phyloP scores from a whole-genome alignment of 352 stramenopile genomes.

The Peronospora tabacina region DNA sequence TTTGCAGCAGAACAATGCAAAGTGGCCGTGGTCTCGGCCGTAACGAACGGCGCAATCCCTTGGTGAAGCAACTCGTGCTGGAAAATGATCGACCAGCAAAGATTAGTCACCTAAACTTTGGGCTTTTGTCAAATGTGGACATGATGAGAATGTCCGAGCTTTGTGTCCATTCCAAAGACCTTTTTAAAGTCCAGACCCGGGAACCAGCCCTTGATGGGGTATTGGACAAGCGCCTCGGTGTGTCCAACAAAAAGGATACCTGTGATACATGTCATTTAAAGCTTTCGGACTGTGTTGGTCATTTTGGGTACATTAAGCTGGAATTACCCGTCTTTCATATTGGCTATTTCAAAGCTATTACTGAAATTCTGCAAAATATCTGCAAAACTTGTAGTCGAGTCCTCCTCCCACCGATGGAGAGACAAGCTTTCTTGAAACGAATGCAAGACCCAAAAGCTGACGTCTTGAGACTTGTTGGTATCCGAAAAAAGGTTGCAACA shows the following conservation, averaged over 20 bases:
- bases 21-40: slow-evolving; percentile 21
- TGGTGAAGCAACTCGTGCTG: slow-evolving; percentile 86
- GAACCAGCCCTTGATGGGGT: slow-evolving; percentile 90
- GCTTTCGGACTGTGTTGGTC: slow-evolving; percentile 94
- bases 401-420: slow-evolving; percentile 88
- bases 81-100: slow-evolving; percentile 87
- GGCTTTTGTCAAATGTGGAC: slow-evolving; percentile 91
- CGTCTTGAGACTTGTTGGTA: slow-evolving; percentile 60
- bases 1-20: slow-evolving; percentile 23
- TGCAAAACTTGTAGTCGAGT: slow-evolving; percentile 95
- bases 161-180: slow-evolving; percentile 89
- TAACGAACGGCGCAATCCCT: slow-evolving; percentile 67
- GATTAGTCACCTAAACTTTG: slow-evolving; percentile 98
- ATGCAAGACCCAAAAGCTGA: slow-evolving; percentile 85
- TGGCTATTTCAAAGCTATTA: slow-evolving; percentile 98
- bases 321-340: slow-evolving; percentile 99
- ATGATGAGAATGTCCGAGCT: slow-evolving; percentile 95
- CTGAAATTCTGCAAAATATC: slow-evolving; percentile 97
- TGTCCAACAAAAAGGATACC: slow-evolving; percentile 95
- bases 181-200: slow-evolving; percentile 95
- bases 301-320: slow-evolving; percentile 98
- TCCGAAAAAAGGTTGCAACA: slow-evolving; percentile 93
- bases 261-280: slow-evolving; percentile 91
- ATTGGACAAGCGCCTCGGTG: slow-evolving; percentile 94
- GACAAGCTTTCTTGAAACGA: slow-evolving; percentile 75